phyloP scores from a whole-genome alignment of 768 basidiomycete species.

The Hygrocybe coccinea region DNA sequence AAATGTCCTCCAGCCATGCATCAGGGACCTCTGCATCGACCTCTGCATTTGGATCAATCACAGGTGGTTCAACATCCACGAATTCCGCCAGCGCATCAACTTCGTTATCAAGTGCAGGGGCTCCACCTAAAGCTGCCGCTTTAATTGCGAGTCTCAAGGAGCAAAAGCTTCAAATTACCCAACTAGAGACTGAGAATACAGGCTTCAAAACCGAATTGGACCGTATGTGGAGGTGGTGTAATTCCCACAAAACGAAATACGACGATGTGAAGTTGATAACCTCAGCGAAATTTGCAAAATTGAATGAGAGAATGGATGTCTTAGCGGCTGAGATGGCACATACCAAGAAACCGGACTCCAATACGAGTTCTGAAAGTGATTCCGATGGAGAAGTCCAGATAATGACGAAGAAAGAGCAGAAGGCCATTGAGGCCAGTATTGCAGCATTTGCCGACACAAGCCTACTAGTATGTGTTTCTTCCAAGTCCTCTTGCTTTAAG shows the following conservation, averaged over 20 bases:
- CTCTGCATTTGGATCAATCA: too few species aligned
- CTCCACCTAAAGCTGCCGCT: not conserved
- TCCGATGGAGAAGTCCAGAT: not conserved
- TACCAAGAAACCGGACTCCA: not conserved
- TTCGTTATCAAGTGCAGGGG: too few species aligned
- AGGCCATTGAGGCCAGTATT: not conserved
- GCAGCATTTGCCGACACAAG: not conserved
- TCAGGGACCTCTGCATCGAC: too few species aligned
- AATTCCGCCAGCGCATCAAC: too few species aligned
- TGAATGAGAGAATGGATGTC: too few species aligned
- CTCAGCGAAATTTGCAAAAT: too few species aligned
- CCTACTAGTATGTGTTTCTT: not conserved
- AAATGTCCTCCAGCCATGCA: too few species aligned
- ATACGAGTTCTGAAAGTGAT: not conserved
- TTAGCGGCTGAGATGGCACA: not conserved
- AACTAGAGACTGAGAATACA: not conserved
- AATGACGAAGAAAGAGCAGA: not conserved
- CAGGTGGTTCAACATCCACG: too few species aligned
- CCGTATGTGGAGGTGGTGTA: not conserved
- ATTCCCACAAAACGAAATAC: not conserved
- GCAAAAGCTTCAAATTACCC: not conserved
- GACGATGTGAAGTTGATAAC: not conserved
- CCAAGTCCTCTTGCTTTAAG: not conserved
- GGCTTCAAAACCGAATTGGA: not conserved
- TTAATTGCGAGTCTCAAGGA: not conserved